Conservation (phyloP, 768 basidiomycete species). For the Neoboletus subvelutipes region DNA sequence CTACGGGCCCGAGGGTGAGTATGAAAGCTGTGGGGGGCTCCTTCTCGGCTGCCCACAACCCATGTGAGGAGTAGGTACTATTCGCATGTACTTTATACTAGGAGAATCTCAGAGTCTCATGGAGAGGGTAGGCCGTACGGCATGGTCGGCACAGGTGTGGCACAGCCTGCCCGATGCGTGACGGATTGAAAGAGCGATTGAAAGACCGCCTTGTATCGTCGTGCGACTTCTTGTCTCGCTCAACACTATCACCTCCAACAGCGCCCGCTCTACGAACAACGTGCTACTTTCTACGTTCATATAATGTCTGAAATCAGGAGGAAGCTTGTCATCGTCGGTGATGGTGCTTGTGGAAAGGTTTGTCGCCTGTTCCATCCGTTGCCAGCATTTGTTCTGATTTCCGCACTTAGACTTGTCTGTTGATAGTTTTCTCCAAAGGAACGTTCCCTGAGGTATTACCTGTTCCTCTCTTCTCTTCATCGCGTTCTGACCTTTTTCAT, state of each 20-base stretch:
- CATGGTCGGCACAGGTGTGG: conserved; percentile 33
- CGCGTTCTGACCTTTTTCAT: neutral
- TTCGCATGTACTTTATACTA: conserved; percentile 4
- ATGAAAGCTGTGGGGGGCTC: conserved; percentile 44
- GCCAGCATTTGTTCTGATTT: conserved; percentile 19
- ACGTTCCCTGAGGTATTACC: conserved; percentile 85
- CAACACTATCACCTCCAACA: conserved; percentile 38
- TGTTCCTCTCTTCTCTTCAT: neutral
- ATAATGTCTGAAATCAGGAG: conserved; percentile 96
- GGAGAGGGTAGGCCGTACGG: conserved; percentile 16
- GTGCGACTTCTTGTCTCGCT: conserved; percentile 40
- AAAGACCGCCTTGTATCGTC: conserved; percentile 37
- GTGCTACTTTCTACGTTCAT: conserved; percentile 35
- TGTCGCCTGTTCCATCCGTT: conserved; percentile 3
- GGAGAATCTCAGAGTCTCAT: neutral
- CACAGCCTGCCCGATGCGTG: conserved; percentile 23
- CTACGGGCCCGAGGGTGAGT: conserved; percentile 59
- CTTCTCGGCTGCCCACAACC: conserved; percentile 1
- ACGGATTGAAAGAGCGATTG: conserved; percentile 34
- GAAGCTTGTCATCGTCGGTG: conserved; percentile 98
- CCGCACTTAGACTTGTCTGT: conserved; percentile 73
- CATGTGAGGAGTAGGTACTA: neutral
- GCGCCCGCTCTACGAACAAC: conserved; percentile 34
- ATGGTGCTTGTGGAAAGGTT: conserved; percentile 96
- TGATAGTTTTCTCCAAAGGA: conserved; percentile 96